Percentiles rank a stretch among this genome's conserved stretches.
Conservation (phyloP, 1,284 basidiomycete genomes). For the Papiliotrema flavescens region DNA sequence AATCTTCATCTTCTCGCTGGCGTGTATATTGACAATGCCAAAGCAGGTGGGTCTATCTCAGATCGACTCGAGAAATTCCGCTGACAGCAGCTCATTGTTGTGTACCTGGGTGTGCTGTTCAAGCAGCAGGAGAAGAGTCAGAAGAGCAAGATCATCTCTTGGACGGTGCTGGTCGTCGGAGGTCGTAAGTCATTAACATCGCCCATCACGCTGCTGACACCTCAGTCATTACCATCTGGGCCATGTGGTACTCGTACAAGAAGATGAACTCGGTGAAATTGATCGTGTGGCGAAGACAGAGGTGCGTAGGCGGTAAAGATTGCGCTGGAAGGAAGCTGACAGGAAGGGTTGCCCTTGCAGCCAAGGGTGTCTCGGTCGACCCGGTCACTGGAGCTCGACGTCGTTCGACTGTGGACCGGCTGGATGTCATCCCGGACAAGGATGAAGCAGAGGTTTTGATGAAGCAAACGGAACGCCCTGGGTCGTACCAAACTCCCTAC, state of each 20-base stretch:
- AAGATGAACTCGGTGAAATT: constrained; percentile 73
- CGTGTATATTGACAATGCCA: constrained; percentile 69
- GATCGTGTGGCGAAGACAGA: constrained; percentile 65
- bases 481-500: too few species aligned
- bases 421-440: neutral
- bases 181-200: constrained; percentile 30
- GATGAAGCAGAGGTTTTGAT: constrained; percentile 8
- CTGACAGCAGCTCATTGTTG: constrained; percentile 49
- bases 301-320: constrained; percentile 52
- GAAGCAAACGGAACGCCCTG: too few species aligned
- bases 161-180: constrained; percentile 61
- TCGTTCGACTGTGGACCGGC: neutral
- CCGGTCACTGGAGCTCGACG: constrained; percentile 5
- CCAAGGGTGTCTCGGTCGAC: constrained; percentile 4
- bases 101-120: constrained; percentile 68
- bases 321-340: neutral
- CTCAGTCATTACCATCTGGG: constrained; percentile 64
- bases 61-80: neutral
- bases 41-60: constrained; percentile 52
- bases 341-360: constrained; percentile 8
- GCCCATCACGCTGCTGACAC: neutral
- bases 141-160: constrained; percentile 53
- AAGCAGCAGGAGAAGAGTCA: constrained; percentile 15
- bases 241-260: constrained; percentile 77
- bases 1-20: constrained; percentile 59